phyloP scores from a whole-genome alignment of 352 stramenopile genomes.

The Sclerospora graminicola region DNA sequence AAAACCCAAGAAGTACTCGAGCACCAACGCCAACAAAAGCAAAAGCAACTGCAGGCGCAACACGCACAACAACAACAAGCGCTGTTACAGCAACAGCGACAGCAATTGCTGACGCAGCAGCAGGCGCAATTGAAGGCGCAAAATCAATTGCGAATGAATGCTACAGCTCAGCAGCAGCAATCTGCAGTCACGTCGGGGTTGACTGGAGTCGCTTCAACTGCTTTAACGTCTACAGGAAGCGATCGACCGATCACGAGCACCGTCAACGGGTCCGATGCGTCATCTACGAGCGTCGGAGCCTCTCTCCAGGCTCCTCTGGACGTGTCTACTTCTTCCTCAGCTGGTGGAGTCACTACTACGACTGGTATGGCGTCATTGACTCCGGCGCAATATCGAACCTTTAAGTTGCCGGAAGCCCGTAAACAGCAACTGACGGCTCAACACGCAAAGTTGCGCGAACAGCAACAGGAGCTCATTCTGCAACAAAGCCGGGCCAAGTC shows the following conservation, averaged over 20 bases:
- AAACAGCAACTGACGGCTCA: conserved; percentile 63
- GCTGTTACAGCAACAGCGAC: conserved; percentile 35
- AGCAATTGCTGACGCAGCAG: conserved; percentile 25
- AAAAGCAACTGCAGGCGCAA: conserved; percentile 52
- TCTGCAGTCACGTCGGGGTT: too few relatives aligned
- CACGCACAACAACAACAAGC: conserved; percentile 41
- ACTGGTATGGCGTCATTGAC: conserved; percentile 37
- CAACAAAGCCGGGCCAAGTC: conserved; percentile 66
- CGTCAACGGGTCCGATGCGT: too few relatives aligned
- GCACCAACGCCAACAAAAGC: conserved; percentile 38
- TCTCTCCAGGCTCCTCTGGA: too few relatives aligned
- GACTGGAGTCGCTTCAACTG: too few relatives aligned
- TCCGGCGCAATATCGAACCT: conserved; percentile 58
- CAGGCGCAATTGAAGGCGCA: conserved; percentile 37
- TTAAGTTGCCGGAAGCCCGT: conserved; percentile 50
- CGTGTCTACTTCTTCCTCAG: conserved; percentile 6
- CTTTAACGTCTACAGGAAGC: too few relatives aligned
- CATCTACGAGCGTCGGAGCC: too few relatives aligned
- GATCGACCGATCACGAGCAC: too few relatives aligned
- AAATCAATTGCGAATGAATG: conserved; percentile 19
- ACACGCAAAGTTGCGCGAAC: conserved; percentile 62
- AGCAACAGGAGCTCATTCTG: conserved; percentile 71
- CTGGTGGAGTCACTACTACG: conserved; percentile 4
- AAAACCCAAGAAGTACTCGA: conserved; percentile 57
- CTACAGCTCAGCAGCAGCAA: too few relatives aligned